Base-by-base conservation (phyloP, 192 early-diverging fungal species). In the Nowakowskiella sp. region DNA sequence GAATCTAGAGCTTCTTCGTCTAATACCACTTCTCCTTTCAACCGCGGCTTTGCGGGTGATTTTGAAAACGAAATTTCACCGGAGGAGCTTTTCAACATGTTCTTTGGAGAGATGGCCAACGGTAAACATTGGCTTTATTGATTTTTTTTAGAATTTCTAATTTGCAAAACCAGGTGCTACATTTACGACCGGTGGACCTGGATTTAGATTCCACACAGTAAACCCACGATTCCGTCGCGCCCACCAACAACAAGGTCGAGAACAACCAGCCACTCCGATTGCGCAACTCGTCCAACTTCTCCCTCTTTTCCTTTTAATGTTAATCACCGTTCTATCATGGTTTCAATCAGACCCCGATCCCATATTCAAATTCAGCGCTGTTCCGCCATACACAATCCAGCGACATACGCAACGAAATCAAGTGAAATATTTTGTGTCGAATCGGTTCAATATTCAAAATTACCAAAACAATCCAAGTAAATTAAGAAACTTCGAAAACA, bases 1-100 rank as follows among this genome's bases (percentile, higher is more conserved):
- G 85, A 85, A 9, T 58, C 56, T 10, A 7, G 19, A 29, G 8
- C 51, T 6, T 44, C 43, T 7, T 23, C 16, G 13, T 47, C 47
- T 5, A 58, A 47, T 3, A 49, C 47, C 26, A 47, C 56, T 9
- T 47, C 56, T 6, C 51, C 51, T 32, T 23, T 21, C 1, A 9
- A 22, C 6, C 47, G 13, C 46, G 56, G 56, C 0, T 58, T 58
- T 36, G 56, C 49, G 29, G 42, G 24, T 51, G 48, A 22, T 68
- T 62, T 71, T 36, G 76, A 72, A 43, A 80, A 86, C 10, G 94
- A 94, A 60, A 76, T 94, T 22, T 82, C 80, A 16, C 91, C 94
- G 6, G 94, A 97, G 62, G 94, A 97, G 30, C 58, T 97, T 21
- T 92, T 97, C 66, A 90, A 92, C 60, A 91, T 91, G 87, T 97